Conservation (phyloP, 768 basidiomycete species). For the Xerocomellus chrysenteron region DNA sequence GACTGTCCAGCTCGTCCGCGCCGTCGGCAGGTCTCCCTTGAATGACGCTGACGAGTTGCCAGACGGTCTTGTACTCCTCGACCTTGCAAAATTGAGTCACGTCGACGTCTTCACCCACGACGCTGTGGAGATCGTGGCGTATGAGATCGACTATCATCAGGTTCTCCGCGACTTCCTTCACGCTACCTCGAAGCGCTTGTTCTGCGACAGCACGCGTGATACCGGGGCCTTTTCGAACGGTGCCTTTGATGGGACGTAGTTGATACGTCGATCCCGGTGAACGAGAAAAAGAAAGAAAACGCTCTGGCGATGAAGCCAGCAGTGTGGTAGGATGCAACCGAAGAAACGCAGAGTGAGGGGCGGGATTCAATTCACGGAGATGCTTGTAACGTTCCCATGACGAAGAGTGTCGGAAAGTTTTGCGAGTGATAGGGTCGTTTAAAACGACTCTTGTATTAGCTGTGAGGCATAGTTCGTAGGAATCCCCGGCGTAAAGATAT, state of each 20-base stretch:
- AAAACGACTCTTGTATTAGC: conserved; percentile 62
- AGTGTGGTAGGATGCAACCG: conserved; percentile 76
- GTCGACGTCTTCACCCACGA: conserved; percentile 76
- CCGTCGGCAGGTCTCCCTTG: conserved; percentile 57
- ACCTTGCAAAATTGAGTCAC: conserved; percentile 85
- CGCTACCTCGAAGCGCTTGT: conserved; percentile 57
- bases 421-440: conserved; percentile 31
- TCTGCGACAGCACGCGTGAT: conserved; percentile 68
- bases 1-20: conserved; percentile 38
- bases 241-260: conserved; percentile 94
- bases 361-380: conserved; percentile 77
- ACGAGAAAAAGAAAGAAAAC: conserved; percentile 81
- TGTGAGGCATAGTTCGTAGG: conserved; percentile 92
- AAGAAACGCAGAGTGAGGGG: conserved; percentile 83
- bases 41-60: conserved; percentile 94
- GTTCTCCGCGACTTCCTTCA: conserved; percentile 94
- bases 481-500: conserved; percentile 77
- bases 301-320: conserved; percentile 87
- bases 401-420: conserved; percentile 17
- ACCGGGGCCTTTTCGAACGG: conserved; percentile 67
- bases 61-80: conserved; percentile 92
- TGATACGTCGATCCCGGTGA: conserved; percentile 66
- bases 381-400: conserved; percentile 76
- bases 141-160: conserved; percentile 98
- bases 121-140: conserved; percentile 84